Evolutionary conservation across 1,284 basidiomycete genomes (phyloP).

Genomic region (Cryptococcus depauperatus): DNA sequence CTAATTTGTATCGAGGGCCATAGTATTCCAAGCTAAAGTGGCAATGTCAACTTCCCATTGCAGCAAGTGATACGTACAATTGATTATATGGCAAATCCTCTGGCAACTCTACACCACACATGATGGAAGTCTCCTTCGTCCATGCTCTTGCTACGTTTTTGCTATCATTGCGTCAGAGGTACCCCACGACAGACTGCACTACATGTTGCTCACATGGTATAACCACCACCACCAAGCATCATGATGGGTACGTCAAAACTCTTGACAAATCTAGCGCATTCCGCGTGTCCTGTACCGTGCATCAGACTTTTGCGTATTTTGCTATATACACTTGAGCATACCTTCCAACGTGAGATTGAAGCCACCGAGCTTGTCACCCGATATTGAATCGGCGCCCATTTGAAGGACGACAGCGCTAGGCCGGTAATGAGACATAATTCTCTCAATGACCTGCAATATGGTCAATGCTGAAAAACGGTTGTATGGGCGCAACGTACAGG

Average conservation of each 20-base stretch:
- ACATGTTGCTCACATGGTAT: constrained; percentile 61
- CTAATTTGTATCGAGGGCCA: constrained; percentile 87
- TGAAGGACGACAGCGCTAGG: constrained; percentile 88
- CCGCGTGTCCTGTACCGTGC: constrained; percentile 57
- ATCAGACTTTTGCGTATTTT: not conserved
- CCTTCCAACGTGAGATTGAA: constrained; percentile 95
- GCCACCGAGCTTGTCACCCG: constrained; percentile 91
- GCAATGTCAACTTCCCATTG: not conserved
- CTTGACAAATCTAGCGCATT: constrained; percentile 80
- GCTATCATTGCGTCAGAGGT: constrained; percentile 12
- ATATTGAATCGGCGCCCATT: constrained; percentile 90
- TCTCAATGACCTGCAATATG: constrained; percentile 60
- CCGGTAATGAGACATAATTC: constrained; percentile 81
- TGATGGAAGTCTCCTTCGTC: constrained; percentile 95
- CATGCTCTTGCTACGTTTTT: constrained; percentile 93
- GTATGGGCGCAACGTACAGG: constrained; percentile 56
- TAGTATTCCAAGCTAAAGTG: constrained; percentile 76
- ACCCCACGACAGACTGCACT: too few relatives aligned
- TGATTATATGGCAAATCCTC: constrained; percentile 87
- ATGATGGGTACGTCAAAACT: constrained; percentile 80
- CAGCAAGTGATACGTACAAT: constrained; percentile 48
- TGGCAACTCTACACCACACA: constrained; percentile 77
- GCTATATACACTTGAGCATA: constrained; percentile 17
- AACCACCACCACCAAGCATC: constrained; percentile 89
- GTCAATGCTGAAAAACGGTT: not conserved